phyloP scores from a whole-genome alignment of 352 stramenopile species.

The Phytophthora constricta region DNA sequence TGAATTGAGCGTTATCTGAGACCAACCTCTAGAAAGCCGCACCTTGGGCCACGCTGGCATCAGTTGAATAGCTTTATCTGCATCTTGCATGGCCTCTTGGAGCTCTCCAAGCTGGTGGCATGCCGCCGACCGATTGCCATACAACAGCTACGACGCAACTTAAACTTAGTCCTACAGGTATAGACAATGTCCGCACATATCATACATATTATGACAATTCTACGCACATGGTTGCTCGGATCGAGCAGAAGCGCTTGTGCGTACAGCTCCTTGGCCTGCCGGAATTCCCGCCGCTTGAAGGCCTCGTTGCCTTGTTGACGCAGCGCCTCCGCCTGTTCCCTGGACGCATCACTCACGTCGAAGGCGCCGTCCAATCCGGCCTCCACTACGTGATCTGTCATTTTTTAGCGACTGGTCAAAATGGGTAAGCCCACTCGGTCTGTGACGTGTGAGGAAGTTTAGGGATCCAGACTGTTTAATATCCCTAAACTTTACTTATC shows the following conservation, averaged over 20 bases:
- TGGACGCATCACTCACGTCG: slow-evolving; percentile 21
- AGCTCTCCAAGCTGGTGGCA: slow-evolving; percentile 78
- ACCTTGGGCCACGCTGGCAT: slow-evolving; percentile 92
- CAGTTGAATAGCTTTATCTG: slow-evolving; percentile 75
- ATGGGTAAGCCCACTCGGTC: too few relatives aligned
- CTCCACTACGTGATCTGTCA: slow-evolving; percentile 39
- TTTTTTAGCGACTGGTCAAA: neutral
- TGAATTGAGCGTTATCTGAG: neutral
- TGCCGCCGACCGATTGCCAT: slow-evolving; percentile 90
- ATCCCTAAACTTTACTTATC: too few relatives aligned
- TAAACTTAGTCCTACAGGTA: neutral
- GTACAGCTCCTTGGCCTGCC: slow-evolving; percentile 55
- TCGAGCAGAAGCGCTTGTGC: slow-evolving; percentile 61
- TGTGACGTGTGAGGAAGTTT: neutral
- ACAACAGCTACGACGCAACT: slow-evolving; percentile 52
- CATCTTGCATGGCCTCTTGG: slow-evolving; percentile 81
- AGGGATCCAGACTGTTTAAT: neutral
- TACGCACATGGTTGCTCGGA: slow-evolving; percentile 55
- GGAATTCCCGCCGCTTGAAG: slow-evolving; percentile 69
- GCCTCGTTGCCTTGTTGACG: slow-evolving; percentile 69
- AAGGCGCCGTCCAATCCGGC: slow-evolving; percentile 45
- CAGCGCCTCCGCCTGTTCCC: slow-evolving; percentile 37
- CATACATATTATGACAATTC: neutral
- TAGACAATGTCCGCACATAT: neutral
- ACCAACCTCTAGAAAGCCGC: neutral